Base-by-base conservation (phyloP, 179 eudicot species). In the Beta lomatogona region DNA sequence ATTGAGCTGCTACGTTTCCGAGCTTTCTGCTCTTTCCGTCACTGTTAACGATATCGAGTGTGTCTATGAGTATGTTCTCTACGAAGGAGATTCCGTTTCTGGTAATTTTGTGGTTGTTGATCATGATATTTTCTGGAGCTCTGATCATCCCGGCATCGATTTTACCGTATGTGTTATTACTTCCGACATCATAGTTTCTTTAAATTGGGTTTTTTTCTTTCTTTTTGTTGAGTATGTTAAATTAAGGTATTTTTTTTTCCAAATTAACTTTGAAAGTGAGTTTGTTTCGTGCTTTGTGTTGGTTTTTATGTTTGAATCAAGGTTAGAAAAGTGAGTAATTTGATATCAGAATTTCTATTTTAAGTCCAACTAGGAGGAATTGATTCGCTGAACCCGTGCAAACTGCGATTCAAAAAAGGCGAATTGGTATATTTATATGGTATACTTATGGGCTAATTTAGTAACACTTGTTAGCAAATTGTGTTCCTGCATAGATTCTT, bases 91-190 rank as follows among this genome's bases (percentile, higher is more conserved):
- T 64, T 66, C 89, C 19, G 84, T 95, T 67, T 91, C 98, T 12
- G 99, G 99, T 6, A 95, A 95, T 86, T 93, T 95, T 82, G 98
- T 95, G 21, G 99, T 95, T 53, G 98, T 92, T 64, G 97, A 95
- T 86, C 98, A 94, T 69, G 95, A 95, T 64, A 86, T 91, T 73
- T 94, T 90, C 88, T 95, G 99, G 98, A 83, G 87, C 78, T 91
- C 95, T 22, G 99, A 95, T 83, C 95, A 95, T 46, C 98, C 97
- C 8, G 99, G 97, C 73, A 93, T 95, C 65, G 97, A 93, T 71
- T 90, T 95, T 80, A 87, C 88, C 3, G 99, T 95, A 89, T 80
- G 78, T 31, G 6, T n/a, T 12, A n/a, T n/a, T 48, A 48, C 9
- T 71, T 48, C 14, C 52, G 6, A n/a, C 4, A 45, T 45, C 9